These are phyloP conservation scores for Trametes punicea DNA, from an alignment of 768 basidiomycete genomes.

Conservation along the genomic window DNA sequence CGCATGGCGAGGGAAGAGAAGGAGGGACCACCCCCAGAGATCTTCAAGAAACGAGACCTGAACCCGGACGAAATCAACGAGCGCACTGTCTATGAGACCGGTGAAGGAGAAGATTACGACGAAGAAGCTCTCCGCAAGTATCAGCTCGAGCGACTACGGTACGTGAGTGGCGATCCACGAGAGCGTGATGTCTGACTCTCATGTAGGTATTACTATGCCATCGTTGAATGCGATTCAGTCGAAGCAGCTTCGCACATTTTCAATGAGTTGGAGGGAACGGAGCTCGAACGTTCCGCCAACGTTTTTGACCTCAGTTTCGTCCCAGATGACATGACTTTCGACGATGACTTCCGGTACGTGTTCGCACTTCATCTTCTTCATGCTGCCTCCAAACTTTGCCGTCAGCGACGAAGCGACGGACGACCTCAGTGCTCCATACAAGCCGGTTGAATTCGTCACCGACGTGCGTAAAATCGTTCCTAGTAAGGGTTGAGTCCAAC, in stretches of 20 bases:
- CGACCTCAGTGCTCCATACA: constrained; percentile 56
- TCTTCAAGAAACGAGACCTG: constrained; percentile 60
- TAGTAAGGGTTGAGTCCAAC: neutral
- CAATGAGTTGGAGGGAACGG: constrained; percentile 87
- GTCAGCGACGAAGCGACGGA: constrained; percentile 81
- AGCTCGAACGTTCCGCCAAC: constrained; percentile 95
- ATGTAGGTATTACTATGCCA: constrained; percentile 88
- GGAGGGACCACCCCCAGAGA: constrained; percentile 84
- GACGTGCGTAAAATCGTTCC: constrained; percentile 54
- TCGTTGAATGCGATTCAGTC: constrained; percentile 82
- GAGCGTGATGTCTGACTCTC: neutral
- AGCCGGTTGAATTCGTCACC: constrained; percentile 85
- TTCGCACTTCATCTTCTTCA: neutral
- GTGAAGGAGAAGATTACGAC: constrained; percentile 76
- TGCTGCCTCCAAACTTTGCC: neutral
- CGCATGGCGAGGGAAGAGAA: constrained; percentile 82
- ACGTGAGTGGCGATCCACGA: constrained; percentile 28
- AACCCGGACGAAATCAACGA: constrained; percentile 61
- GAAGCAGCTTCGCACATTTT: constrained; percentile 78
- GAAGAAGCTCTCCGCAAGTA: constrained; percentile 86
- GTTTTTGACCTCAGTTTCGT: constrained; percentile 94
- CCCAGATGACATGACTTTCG: constrained; percentile 85
- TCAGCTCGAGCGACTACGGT: constrained; percentile 91
- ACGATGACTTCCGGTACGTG: constrained; percentile 65
- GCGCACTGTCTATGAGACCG: constrained; percentile 60